Evolutionary conservation across 768 basidiomycete species (phyloP), one percentile per base, ranked within the genome.

Genomic region (Dacryopinax primogenitus): DNA sequence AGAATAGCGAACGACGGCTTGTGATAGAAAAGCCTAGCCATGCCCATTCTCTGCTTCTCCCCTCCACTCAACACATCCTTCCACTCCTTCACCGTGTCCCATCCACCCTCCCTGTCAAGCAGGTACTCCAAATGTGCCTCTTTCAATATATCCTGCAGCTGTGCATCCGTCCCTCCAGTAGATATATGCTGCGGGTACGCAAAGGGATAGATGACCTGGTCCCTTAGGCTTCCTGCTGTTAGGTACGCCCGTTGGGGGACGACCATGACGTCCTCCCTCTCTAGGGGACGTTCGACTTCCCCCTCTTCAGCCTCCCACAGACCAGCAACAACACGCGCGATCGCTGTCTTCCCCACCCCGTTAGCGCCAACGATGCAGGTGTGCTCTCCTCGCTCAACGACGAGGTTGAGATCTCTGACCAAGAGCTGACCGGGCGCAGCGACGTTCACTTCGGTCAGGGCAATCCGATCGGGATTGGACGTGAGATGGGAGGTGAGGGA

Each of bases 1-100:
- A 94, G 77, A 15, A 95, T 81, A 0, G 86, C 92, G 74, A 87
- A 94, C 72, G 82, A 83, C 1, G 92, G 92, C 33, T 79, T 75
- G 73, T 91, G 90, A 74, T 92, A 94, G 73, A 97, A 90, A 18
- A 94, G 86, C n/a, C 94, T 80, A 6, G 93, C 91, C 81, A 97
- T 84, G 0, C 83, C 87, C 88, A 97, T 93, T 84, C 94, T 76
- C 75, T 98, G 95, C 76, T 96, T 97, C 82, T 97, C 95, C 0
- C 95, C 95, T 0, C 95, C 95, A 70, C 91, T 93, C 71, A 95
- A 77, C 47, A 97, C 91, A 76, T 96, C 92, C 68, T 92, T 83
- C 94, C 94, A 98, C 74, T 97, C 94, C 76, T 96, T 97, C 71
- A 87, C 77, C 30, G 91, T 87, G 66, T 79, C 79, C 85, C 91